Percentiles rank a stretch among this genome's conserved stretches.
These are phyloP conservation scores for Pythium volutum DNA, from an alignment of 352 stramenopile species.

Conservation along the genomic window DNA sequence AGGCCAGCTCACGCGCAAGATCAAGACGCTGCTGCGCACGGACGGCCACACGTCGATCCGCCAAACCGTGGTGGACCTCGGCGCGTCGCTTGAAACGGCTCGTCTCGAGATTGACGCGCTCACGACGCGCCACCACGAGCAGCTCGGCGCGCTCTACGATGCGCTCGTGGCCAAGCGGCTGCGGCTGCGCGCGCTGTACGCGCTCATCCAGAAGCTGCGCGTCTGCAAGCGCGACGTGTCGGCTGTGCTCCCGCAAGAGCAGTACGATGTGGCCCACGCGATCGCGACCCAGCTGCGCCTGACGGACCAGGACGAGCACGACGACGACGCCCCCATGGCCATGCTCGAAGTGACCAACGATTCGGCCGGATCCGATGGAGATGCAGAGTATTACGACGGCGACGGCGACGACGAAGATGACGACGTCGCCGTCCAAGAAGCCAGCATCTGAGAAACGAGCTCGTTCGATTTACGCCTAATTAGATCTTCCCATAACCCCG, in stretches of 20 bases:
- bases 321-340: neutral
- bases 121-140: neutral
- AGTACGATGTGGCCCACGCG: neutral
- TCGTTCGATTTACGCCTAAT: neutral
- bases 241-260: neutral
- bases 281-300: neutral
- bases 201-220: neutral
- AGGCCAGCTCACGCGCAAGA: neutral
- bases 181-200: neutral
- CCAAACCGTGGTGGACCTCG: neutral
- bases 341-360: neutral
- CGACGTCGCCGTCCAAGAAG: neutral
- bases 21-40: neutral
- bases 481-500: too few relatives aligned
- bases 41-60: neutral
- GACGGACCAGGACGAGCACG: neutral
- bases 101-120: neutral
- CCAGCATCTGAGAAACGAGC: neutral
- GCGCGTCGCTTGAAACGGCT: neutral
- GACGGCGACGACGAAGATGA: neutral
- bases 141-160: slow-evolving; percentile 1
- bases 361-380: neutral
- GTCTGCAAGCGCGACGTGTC: neutral
- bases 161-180: slow-evolving; percentile 1
- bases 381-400: neutral